Conservation (phyloP, 2,329 filamentous ascomycete genomes). For the Reticulascus tulasneorum region DNA sequence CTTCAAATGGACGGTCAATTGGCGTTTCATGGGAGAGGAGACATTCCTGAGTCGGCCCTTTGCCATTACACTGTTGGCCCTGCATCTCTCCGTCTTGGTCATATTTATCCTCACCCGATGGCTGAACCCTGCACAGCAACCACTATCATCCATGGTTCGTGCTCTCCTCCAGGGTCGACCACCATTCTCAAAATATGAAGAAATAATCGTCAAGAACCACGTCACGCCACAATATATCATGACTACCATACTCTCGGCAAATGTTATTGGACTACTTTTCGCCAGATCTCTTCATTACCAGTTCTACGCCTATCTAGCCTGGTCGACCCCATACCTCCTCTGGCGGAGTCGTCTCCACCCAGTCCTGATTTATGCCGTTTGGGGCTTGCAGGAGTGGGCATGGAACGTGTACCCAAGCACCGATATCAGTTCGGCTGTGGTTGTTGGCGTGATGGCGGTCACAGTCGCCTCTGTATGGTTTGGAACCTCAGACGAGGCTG, state of each 20-base stretch:
- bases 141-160: slow-evolving; percentile 49
- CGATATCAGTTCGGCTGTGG: slow-evolving; percentile 49
- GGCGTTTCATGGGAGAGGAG: slow-evolving; percentile 88
- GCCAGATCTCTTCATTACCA: slow-evolving; percentile 91
- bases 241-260: slow-evolving; percentile 72
- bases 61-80: slow-evolving; percentile 59
- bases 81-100: slow-evolving; percentile 63
- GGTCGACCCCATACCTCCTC: slow-evolving; percentile 81
- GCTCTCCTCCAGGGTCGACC: slow-evolving; percentile 38
- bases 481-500: slow-evolving; percentile 44
- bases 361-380: slow-evolving; percentile 62
- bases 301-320: slow-evolving; percentile 88
- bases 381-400: slow-evolving; percentile 80
- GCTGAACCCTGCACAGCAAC: slow-evolving; percentile 63
- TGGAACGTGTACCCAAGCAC: slow-evolving; percentile 94
- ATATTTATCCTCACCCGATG: slow-evolving; percentile 66
- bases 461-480: slow-evolving; percentile 63
- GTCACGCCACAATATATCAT: slow-evolving; percentile 71
- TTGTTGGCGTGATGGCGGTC: slow-evolving; percentile 65
- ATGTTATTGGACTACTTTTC: slow-evolving; percentile 76
- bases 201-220: slow-evolving; percentile 50
- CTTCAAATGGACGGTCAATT: slow-evolving; percentile 99
- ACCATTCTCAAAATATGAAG: slow-evolving; percentile 47
- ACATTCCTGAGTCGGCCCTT: slow-evolving; percentile 69
- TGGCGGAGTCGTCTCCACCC: slow-evolving; percentile 73